Evolutionary conservation across 1,284 basidiomycete species (phyloP), one percentile per base, ranked within the genome.

Genomic region (Trichosporon sp.): DNA sequence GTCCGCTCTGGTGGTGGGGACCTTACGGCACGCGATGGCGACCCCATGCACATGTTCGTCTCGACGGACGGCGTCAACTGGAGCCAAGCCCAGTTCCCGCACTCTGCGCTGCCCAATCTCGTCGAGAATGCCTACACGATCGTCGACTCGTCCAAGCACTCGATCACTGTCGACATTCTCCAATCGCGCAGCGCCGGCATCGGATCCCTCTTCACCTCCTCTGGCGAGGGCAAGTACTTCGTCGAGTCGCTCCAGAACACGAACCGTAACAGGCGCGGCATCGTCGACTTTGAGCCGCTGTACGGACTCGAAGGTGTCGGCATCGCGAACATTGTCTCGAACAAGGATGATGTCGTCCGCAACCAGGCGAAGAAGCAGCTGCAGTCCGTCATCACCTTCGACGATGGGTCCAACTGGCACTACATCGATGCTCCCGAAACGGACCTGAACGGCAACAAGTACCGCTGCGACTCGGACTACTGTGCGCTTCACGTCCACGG

Each of bases 291-390:
- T 72, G 95, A 99, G 81, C 88, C 87, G 65, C 80, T 98, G 29
- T 89, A 91, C 70, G 93, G 93, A 1, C 84, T 98, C n/a, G 92
- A 95, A 68, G 95, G 95, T 11, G 88, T 97, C 4, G 93, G 92
- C 0, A 83, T 99, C 27, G 91, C 93, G 9, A 98, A 98, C 74
- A 81, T 90, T 2, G 91, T 96, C 7, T 74, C 82, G 34, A 98
- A 99, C 71, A 85, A 89, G 1, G 85, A 89, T 69, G 89, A 90
- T 3, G 91, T 94, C 4, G 88, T 91, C 70, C 84, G 85, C 0
- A 83, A 87, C 61, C 83, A 83, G 1, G 83, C 84, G 16, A 69
- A 72, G 3, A 95, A 95, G 80, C 83, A 86, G 72, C 74, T 96
- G 40, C 87, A 85, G 74, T 89, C 88, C 6, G 73, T 87, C 57